Evolutionary conservation across 495 filamentous ascomycete species (phyloP).

Genomic region (Aspergillus conjunctus): DNA sequence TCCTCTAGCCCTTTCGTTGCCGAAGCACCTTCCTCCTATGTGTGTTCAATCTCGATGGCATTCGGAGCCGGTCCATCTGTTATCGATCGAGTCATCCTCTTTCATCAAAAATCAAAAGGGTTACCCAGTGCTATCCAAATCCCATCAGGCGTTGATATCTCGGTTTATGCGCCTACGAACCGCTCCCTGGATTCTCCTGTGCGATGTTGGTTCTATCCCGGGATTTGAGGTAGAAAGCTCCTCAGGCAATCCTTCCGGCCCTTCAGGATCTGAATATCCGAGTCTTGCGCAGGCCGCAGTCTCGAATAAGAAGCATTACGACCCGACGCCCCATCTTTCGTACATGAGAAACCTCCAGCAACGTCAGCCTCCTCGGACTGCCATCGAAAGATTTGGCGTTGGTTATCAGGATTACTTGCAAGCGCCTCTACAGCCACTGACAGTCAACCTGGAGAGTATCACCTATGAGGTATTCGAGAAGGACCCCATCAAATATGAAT

Average conservation of each 20-base stretch:
- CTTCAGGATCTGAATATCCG: slow-evolving; percentile 60
- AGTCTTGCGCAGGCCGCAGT: slow-evolving; percentile 63
- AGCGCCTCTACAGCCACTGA: slow-evolving; percentile 88
- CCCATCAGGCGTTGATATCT: slow-evolving; percentile 77
- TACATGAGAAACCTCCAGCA: slow-evolving; percentile 85
- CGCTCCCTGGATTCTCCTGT: slow-evolving; percentile 78
- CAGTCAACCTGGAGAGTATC: slow-evolving; percentile 93
- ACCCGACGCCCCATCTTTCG: slow-evolving; percentile 68
- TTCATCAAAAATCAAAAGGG: slow-evolving; percentile 81
- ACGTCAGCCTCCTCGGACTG: slow-evolving; percentile 67
- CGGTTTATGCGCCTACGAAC: slow-evolving; percentile 81
- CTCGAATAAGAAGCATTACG: slow-evolving; percentile 53
- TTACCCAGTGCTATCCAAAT: slow-evolving; percentile 78
- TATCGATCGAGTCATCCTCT: slow-evolving; percentile 64
- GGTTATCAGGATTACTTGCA: slow-evolving; percentile 96
- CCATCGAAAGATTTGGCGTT: slow-evolving; percentile 68
- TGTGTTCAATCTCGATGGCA: slow-evolving; percentile 88
- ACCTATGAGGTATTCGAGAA: slow-evolving; percentile 99
- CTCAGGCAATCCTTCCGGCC: slow-evolving; percentile 33
- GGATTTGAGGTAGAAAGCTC: slow-evolving; percentile 48
- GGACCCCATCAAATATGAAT: slow-evolving; percentile 95
- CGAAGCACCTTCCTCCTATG: slow-evolving; percentile 72
- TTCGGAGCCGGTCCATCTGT: slow-evolving; percentile 82
- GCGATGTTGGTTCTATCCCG: slow-evolving; percentile 70
- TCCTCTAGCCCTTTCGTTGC: slow-evolving; percentile 70